Base-by-base conservation (phyloP, 345 rosid species). In the Gossypium sturtianum region DNA sequence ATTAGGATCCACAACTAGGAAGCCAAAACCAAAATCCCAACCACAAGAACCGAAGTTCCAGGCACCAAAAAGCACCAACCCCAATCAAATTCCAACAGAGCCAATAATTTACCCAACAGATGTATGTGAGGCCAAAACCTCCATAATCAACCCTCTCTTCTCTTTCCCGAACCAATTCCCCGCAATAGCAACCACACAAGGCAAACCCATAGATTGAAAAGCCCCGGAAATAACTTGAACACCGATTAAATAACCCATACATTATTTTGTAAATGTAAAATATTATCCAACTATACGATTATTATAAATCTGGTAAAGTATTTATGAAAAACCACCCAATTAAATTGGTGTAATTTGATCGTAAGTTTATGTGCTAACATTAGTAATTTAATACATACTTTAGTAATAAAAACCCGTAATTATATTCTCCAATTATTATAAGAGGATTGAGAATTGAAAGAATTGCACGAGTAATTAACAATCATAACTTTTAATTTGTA, bases 11-110 rank as follows among this genome's bases (percentile, higher is more conserved):
- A 85, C 97, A 63, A 83, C 92, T 64, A 94, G 89, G 82, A 79
- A 92, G 54, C 75, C 51, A 72, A 90, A 74, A 92, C 95, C 51
- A 91, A 72, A 66, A 80, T 3, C 10, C 90, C 95, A 63, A 85
- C 85, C 2, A 88, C 71, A 52, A 92, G 87, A 68, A 92, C 84
- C 78, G 89, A 64, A 78, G 80, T 11, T 23, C 96, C 97, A 7
- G 98, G 97, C 79, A 91, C 77, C 47, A 83, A 79, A 80, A 95
- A 93, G 8, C 98, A 91, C 97, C 99, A 95, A 12, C 98, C 99
- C 99, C 99, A 95, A 11, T 98, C 98, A 38, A 78, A 87, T 75
- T 89, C 95, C 80, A 93, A 93, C 88, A 2, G 99, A 91, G 0
- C 98, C 96, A 51, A 93, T 63, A 58, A 95, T 89, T 61, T 94